Conservation (phyloP, 140 eudicot species). For the Anethum foeniculum region DNA sequence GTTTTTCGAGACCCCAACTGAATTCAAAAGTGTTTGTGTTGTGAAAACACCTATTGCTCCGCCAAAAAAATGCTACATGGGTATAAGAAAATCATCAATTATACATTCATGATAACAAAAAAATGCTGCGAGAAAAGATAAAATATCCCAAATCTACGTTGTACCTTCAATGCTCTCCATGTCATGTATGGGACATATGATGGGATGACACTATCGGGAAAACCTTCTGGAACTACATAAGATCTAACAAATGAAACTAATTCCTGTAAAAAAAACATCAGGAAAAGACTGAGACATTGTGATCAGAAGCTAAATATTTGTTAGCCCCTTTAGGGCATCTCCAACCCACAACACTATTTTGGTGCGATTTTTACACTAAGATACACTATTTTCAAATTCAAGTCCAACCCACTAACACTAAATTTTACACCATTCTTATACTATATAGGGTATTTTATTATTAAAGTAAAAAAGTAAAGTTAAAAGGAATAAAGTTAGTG, state of each 20-base stretch:
- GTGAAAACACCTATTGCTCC: slow-evolving; percentile 99
- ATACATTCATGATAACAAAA: background rate
- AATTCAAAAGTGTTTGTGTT: slow-evolving; percentile 75
- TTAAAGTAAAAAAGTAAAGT: too few relatives aligned
- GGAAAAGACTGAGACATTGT: background rate
- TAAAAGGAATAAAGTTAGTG: too few relatives aligned
- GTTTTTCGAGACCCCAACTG: slow-evolving; percentile 79
- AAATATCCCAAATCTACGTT: background rate
- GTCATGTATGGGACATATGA: slow-evolving; percentile 97
- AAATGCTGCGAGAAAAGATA: background rate
- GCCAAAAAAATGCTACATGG: slow-evolving; percentile 79
- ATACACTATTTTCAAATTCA: too few relatives aligned
- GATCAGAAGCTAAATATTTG: background rate
- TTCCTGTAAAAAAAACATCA: slow-evolving; percentile 42
- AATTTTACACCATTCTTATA: too few relatives aligned
- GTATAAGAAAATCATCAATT: background rate
- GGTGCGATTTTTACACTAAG: too few relatives aligned
- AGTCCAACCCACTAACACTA: too few relatives aligned
- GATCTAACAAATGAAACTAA: slow-evolving; percentile 74
- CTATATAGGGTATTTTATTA: too few relatives aligned
- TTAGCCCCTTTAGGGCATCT: background rate
- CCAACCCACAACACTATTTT: too few relatives aligned
- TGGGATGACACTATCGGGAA: slow-evolving; percentile 88
- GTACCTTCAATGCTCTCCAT: slow-evolving; percentile 97
- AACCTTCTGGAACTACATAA: slow-evolving; percentile 96